Base-by-base conservation (phyloP, 495 filamentous ascomycete species). In the Patellaria atrata region DNA sequence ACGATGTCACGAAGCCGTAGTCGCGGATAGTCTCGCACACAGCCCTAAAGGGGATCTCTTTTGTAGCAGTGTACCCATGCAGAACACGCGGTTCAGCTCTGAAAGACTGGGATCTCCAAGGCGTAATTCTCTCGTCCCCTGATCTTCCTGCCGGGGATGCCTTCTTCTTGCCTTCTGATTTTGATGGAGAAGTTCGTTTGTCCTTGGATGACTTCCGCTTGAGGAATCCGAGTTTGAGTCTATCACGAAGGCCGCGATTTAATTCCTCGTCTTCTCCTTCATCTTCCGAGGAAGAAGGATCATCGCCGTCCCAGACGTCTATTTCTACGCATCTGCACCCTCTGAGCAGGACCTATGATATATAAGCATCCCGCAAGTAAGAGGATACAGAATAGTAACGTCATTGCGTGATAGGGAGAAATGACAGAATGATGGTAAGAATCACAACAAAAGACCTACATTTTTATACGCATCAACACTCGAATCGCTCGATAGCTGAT, bases 311-410 rank as follows among this genome's bases (percentile, higher is more conserved):
- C 82, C 85, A 93, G 5, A 94, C 83, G 47, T 96, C 87, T 40
- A 96, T 84, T 59, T 94, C 87, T 33, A 94, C 81, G 40, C 83
- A 94, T 12, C 87, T 73, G 43, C 87, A 89, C n/a, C 87, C 83
- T 15, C 75, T 68, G 7, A 75, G 57, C 22, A 94, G 69, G 11
- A 70, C 71, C 71, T 78, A 44, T 4, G 24, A 7, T 23, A 20
- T 33, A 13, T 43, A 16, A 52, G 33, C 23, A 33, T n/a, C n/a
- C n/a, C n/a, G n/a, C 19, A 22, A 22, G 10, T 20, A 7, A 9
- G 11, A 17, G 11, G 15, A 29, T 21, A 20, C 37, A 19, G 17
- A 14, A 3, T 18, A 4, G 3, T 10, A 9, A 36, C 12, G 17
- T 41, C 9, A 8, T 21, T 5, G 8, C 1, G n/a, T n/a, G 11